These are phyloP conservation scores for Trichophyton mentagrophytes DNA, from an alignment of 2,329 filamentous ascomycete species.

Conservation along the genomic window DNA sequence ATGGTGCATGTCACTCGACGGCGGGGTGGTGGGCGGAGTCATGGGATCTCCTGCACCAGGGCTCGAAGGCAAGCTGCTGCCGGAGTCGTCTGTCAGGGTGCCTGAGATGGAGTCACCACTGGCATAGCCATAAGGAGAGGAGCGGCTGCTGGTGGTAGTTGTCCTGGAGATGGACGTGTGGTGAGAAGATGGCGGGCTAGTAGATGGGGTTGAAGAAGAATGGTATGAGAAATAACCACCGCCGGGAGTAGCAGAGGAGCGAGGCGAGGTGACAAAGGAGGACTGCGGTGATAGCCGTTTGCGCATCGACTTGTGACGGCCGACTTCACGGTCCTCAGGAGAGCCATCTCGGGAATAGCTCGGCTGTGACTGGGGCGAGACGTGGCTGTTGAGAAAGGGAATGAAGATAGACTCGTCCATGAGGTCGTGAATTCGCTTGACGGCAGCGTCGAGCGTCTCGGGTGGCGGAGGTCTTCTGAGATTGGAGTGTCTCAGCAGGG, in stretches of 20 bases:
- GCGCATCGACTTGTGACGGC: conserved; percentile 11
- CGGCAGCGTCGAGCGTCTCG: conserved; percentile 64
- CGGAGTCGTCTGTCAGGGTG: conserved; percentile 36
- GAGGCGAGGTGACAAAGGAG: conserved; percentile 13
- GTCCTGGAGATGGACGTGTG: conserved; percentile 21
- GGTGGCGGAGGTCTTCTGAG: conserved; percentile 55
- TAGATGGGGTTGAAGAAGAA: conserved; percentile 24
- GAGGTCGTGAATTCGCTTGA: conserved; percentile 79
- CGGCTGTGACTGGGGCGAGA: conserved; percentile 9
- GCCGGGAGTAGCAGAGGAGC: conserved; percentile 2
- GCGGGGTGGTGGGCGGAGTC: conserved; percentile 41
- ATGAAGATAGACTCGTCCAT: conserved; percentile 96
- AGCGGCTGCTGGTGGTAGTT: conserved; percentile 17
- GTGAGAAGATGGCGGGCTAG: conserved; percentile 16
- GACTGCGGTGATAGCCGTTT: conserved; percentile 12
- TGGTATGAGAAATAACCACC: conserved; percentile 16
- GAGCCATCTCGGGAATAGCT: background rate
- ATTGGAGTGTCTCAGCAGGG: conserved; percentile 53
- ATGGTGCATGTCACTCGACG: conserved; percentile 30
- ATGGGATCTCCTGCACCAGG: conserved; percentile 33
- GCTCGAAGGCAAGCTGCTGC: conserved; percentile 31
- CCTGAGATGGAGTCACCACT: conserved; percentile 28
- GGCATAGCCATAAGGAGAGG: conserved; percentile 25
- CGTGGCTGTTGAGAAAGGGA: conserved; percentile 66
- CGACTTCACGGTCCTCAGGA: conserved; percentile 10